These are phyloP conservation scores for Sugiyamaella paludigena DNA, from an alignment of 1,139 yeast species.

Conservation along the genomic window DNA sequence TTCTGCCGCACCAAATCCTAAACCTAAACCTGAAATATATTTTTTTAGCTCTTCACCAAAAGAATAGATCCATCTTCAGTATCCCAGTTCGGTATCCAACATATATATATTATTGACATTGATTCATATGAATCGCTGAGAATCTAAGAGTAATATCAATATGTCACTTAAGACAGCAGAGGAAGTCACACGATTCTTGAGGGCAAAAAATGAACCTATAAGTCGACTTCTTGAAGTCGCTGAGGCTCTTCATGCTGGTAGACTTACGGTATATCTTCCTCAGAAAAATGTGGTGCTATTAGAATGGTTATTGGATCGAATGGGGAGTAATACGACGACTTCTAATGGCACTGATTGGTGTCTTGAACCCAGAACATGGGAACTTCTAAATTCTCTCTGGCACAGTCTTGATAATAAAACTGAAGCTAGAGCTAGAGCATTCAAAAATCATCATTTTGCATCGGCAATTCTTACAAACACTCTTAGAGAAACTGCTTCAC, in stretches of 20 bases:
- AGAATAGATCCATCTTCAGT: too few relatives aligned
- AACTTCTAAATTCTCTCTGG: constrained; percentile 17
- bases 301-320: constrained; percentile 65
- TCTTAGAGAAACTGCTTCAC: constrained; percentile 14
- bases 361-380: constrained; percentile 20
- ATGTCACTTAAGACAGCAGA: constrained; percentile 43
- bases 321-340: constrained; percentile 52
- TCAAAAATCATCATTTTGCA: constrained; percentile 22
- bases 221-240: constrained; percentile 48
- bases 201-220: constrained; percentile 49
- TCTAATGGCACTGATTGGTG: constrained; percentile 17
- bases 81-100: too few relatives aligned
- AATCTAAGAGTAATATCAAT: neutral
- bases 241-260: constrained; percentile 42
- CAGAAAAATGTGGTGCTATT: constrained; percentile 56
- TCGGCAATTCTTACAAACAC: constrained; percentile 16
- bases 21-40: too few relatives aligned
- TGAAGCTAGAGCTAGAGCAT: constrained; percentile 20
- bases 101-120: too few relatives aligned
- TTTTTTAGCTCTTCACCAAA: too few relatives aligned
- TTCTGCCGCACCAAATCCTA: too few relatives aligned
- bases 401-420: constrained; percentile 12
- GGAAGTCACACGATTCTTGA: constrained; percentile 58
- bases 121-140: too few relatives aligned
- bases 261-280: constrained; percentile 55